Evolutionary conservation across 164 flowering plant species (phyloP).

Genomic region (Taxillus chinensis): DNA sequence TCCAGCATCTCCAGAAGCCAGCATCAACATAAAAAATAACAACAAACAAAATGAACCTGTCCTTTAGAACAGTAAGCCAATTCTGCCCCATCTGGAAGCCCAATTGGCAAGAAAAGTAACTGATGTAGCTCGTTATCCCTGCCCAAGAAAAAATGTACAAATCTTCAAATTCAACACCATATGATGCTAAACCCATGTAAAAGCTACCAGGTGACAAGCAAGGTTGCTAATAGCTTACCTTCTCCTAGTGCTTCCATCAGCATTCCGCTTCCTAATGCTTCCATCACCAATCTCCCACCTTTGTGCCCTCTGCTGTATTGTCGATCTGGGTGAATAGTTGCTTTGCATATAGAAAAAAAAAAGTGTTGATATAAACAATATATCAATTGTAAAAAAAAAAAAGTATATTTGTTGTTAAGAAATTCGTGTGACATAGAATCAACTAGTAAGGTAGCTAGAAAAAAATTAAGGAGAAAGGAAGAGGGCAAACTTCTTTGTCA

Average conservation of each 20-base stretch:
- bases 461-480: not conserved
- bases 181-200: not conserved
- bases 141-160: conserved; percentile 4
- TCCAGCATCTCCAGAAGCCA: not conserved
- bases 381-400: too few relatives aligned
- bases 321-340: conserved; percentile 12
- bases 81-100: conserved; percentile 87
- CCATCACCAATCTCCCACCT: conserved; percentile 14
- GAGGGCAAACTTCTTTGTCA: conserved; percentile 26
- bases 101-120: conserved; percentile 76
- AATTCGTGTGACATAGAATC: not conserved
- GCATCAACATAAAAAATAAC: not conserved
- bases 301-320: conserved; percentile 19
- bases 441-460: not conserved
- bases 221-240: conserved; percentile 22
- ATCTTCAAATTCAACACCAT: not conserved
- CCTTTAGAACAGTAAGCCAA: conserved; percentile 78
- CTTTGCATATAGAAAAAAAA: conserved; percentile 23
- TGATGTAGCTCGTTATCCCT: conserved; percentile 91
- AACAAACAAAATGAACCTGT: conserved; percentile 35
- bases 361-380: not conserved
- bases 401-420: not conserved
- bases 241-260: conserved; percentile 36
- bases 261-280: conserved; percentile 40
- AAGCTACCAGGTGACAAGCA: not conserved